Base-by-base conservation (phyloP, 345 rosid genomes). In the Pistacia atlantica region DNA sequence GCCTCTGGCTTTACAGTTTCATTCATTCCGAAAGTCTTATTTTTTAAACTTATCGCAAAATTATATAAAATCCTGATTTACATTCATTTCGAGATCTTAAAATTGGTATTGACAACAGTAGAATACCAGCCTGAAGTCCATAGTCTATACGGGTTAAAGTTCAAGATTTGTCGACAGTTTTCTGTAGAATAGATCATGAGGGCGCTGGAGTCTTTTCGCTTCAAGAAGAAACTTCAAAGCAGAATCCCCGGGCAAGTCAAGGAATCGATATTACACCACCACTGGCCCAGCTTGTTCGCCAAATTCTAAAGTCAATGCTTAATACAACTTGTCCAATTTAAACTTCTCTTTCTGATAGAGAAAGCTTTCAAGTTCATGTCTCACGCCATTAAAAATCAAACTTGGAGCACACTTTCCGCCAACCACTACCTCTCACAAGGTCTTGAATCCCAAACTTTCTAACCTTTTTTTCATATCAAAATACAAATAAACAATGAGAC, bases 161-260 rank as follows among this genome's bases (percentile, higher is more conserved):
- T 42, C n/a, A 22, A 3, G 28, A 65, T 13, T 5, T 62, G 8
- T 17, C 16, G 37, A 16, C 22, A 8, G 18, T 38, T 17, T 17
- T 38, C n/a, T 14, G 2, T 17, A 18, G 5, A 3, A 22, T 59
- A 72, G 12, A 60, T 64, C 35, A 57, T n/a, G 33, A 20, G 61
- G 74, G 58, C 51, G 38, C 35, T 0, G 1, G 35, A 6, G 77
- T 73, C 42, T 25, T 20, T 77, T 51, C 31, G 37, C 28, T 2
- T 25, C 1, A 33, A 35, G 57, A 54, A 75, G 71, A 75, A 63
- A 62, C 38, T 25, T 74, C 74, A 52, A 37, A 57, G 48, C 42
- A 72, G 74, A 25, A 57, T 28, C 70, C 55, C 59, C 64, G 18
- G 51, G 57, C 76, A 33, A 70, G 79, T 62, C 60, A 25, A 76